Conservation (phyloP, 768 basidiomycete genomes). For the Nidularia pulvinata region DNA sequence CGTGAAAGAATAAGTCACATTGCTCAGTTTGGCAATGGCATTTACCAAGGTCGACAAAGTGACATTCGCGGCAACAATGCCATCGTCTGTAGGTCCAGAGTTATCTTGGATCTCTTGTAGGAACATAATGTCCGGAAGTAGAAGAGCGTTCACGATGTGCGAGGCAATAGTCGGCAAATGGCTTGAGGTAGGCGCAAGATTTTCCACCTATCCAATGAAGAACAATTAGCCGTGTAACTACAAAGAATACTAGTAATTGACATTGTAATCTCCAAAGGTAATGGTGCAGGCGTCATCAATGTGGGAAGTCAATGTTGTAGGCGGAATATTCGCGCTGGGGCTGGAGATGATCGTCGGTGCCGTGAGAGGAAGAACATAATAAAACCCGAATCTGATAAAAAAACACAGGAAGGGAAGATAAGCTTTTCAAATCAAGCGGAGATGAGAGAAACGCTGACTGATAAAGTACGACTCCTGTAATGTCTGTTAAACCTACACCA, state of each 20-base stretch:
- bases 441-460: constrained; percentile 28
- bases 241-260: constrained; percentile 13
- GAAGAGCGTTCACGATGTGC: constrained; percentile 49
- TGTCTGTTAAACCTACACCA: constrained; percentile 44
- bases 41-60: constrained; percentile 48
- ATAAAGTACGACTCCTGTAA: constrained; percentile 55
- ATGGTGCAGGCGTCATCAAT: constrained; percentile 35
- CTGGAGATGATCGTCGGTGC: constrained; percentile 43
- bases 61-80: constrained; percentile 49
- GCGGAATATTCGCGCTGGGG: constrained; percentile 26
- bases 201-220: constrained; percentile 42
- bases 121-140: constrained; percentile 58
- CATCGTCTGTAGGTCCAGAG: constrained; percentile 49
- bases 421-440: background rate
- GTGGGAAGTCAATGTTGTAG: constrained; percentile 34
- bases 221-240: background rate
- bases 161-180: constrained; percentile 48
- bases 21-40: constrained; percentile 42
- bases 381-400: constrained; percentile 42
- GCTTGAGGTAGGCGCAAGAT: constrained; percentile 46
- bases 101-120: constrained; percentile 68
- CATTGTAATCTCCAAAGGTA: constrained; percentile 64
- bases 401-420: background rate
- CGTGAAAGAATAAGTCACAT: constrained; percentile 45
- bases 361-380: constrained; percentile 55